Conservation (phyloP, 768 basidiomycete genomes). For the Russula vinacea region DNA sequence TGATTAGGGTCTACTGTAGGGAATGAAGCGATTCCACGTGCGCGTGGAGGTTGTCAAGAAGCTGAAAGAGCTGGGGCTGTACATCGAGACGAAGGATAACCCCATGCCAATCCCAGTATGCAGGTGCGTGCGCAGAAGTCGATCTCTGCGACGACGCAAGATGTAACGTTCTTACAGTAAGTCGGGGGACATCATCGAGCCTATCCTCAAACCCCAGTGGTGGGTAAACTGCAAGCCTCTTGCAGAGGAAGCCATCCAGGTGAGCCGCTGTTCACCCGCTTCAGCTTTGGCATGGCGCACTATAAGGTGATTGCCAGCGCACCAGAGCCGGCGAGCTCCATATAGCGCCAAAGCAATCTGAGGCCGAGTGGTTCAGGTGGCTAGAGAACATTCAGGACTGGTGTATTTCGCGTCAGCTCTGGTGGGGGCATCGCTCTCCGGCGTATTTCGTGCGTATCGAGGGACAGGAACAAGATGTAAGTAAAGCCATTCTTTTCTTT, state of each 20-base stretch:
- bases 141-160: neutral
- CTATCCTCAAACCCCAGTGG: conserved; percentile 96
- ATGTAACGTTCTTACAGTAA: conserved; percentile 50
- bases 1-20: conserved; percentile 42
- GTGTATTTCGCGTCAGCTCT: conserved; percentile 98
- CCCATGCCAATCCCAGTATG: conserved; percentile 97
- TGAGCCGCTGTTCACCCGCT: conserved; percentile 34
- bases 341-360: conserved; percentile 81
- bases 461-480: conserved; percentile 64
- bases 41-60: conserved; percentile 78
- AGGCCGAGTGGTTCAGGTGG: conserved; percentile 96
- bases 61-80: conserved; percentile 80
- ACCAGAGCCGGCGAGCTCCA: conserved; percentile 82
- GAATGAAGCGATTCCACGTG: conserved; percentile 98
- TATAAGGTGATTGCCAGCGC: conserved; percentile 48
- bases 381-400: conserved; percentile 94
- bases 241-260: conserved; percentile 86
- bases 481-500: conserved; percentile 27
- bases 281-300: neutral
- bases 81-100: conserved; percentile 90
- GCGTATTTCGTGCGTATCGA: conserved; percentile 90
- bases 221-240: conserved; percentile 94
- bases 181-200: conserved; percentile 95
- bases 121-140: conserved; percentile 47
- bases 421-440: conserved; percentile 98